phyloP scores from a whole-genome alignment of 2,329 filamentous ascomycete genomes.

The Fusarium nanum region DNA sequence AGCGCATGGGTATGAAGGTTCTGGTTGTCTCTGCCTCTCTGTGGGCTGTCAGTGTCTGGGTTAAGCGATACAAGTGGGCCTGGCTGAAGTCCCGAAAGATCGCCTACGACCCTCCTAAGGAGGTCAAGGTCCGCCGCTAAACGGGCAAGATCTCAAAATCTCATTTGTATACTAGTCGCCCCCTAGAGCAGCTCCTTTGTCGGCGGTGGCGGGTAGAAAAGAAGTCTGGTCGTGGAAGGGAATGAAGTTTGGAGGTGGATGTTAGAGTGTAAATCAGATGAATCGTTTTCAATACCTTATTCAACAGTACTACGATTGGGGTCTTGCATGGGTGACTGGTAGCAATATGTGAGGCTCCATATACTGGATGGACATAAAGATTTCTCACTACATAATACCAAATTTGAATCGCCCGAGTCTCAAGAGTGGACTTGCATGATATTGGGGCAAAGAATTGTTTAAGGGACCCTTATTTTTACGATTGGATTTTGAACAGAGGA shows the following conservation, averaged over 20 bases:
- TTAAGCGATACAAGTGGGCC: conserved; percentile 99
- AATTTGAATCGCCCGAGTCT: not conserved
- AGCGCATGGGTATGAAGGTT: conserved; percentile 99
- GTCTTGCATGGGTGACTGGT: conserved; percentile 3
- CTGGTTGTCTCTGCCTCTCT: conserved; percentile 82
- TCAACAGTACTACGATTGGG: conserved; percentile 36
- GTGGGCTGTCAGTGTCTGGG: conserved; percentile 91
- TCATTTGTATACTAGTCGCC: conserved; percentile 59
- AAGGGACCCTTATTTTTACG: not conserved
- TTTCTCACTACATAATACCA: not conserved
- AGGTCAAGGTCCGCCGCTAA: conserved; percentile 63
- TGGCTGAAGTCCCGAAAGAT: conserved; percentile 96
- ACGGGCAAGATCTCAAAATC: conserved; percentile 44
- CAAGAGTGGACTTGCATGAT: not conserved
- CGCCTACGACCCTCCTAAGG: conserved; percentile 81
- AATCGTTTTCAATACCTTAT: conserved; percentile 56
- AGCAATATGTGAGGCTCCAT: conserved; percentile 10
- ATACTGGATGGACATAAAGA: not conserved
- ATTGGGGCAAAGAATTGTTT: not conserved
- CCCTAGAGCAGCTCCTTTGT: conserved; percentile 58
- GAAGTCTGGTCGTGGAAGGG: conserved; percentile 49
- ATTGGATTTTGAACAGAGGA: not conserved
- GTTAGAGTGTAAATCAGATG: conserved; percentile 65
- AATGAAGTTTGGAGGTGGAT: conserved; percentile 46
- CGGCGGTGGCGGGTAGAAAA: conserved; percentile 56